Percentiles rank a stretch among this genome's conserved stretches.
Conservation (phyloP, 441 rosid species). For the Aleurites moluccanus region DNA sequence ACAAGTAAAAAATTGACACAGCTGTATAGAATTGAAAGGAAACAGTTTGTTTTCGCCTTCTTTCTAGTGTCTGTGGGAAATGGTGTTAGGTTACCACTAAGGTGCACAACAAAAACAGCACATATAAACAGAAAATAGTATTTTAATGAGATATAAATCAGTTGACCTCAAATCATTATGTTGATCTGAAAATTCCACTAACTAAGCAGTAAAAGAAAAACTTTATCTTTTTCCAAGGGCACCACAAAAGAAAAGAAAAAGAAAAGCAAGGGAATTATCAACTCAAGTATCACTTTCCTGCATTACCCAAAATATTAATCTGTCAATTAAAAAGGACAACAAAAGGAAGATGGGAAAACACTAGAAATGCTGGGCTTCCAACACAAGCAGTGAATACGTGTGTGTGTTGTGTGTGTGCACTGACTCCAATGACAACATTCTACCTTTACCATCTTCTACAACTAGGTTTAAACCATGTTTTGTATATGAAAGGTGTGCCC, state of each 20-base stretch:
- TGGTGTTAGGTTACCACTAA: background rate
- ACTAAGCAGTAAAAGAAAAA: too few species aligned
- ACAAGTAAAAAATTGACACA: background rate
- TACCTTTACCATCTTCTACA: too few species aligned
- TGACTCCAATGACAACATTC: too few species aligned
- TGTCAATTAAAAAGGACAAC: background rate
- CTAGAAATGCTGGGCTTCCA: background rate
- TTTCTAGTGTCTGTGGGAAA: background rate
- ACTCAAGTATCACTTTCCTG: background rate
- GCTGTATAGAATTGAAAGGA: background rate
- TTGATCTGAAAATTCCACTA: background rate
- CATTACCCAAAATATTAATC: background rate
- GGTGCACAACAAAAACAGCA: slow-evolving; percentile 1
- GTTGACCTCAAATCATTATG: background rate
- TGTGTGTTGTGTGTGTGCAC: too few species aligned
- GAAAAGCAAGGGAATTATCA: background rate
- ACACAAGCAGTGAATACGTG: background rate
- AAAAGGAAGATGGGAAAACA: background rate
- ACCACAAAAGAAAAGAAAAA: background rate
- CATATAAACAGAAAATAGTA: background rate
- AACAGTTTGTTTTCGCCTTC: background rate
- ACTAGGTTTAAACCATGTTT: too few species aligned
- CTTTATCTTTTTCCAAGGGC: background rate
- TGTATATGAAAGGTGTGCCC: too few species aligned
- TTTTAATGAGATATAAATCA: background rate